Conservation (phyloP, 805 yeast species). For the Nakazawaea populi region DNA sequence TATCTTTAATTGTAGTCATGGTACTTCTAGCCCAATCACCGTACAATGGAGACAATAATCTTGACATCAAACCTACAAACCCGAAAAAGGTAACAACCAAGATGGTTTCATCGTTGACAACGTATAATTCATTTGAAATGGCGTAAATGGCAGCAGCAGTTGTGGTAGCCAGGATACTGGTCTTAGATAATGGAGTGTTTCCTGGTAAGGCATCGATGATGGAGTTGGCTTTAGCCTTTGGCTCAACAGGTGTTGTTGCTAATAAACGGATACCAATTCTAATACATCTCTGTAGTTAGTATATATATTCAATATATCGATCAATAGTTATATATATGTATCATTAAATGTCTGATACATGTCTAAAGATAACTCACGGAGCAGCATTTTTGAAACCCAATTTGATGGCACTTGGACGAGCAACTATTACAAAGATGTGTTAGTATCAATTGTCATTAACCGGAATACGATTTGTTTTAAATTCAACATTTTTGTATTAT, state of each 20-base stretch:
- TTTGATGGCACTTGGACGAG: conserved; percentile 26
- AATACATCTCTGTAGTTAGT: too few relatives aligned
- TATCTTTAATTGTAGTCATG: conserved; percentile 71
- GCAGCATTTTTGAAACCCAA: conserved; percentile 19
- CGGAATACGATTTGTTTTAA: too few relatives aligned
- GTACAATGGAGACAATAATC: conserved; percentile 90
- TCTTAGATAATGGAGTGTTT: conserved; percentile 78
- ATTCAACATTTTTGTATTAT: neutral
- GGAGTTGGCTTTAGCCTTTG: conserved; percentile 85
- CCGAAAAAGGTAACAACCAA: conserved; percentile 76
- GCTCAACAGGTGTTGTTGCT: conserved; percentile 57
- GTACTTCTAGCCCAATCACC: conserved; percentile 90
- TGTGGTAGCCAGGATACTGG: conserved; percentile 91
- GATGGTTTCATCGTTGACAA: conserved; percentile 90
- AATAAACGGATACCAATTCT: conserved; percentile 60
- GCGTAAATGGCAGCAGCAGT: conserved; percentile 94
- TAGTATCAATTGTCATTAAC: neutral
- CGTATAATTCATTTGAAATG: conserved; percentile 86
- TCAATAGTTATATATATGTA: too few relatives aligned
- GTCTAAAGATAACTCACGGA: conserved; percentile 15
- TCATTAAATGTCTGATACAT: too few relatives aligned
- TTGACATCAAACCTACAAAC: conserved; percentile 70
- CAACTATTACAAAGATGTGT: conserved; percentile 14
- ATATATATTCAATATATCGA: too few relatives aligned
- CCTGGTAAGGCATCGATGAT: conserved; percentile 94